These are phyloP conservation scores for Dentipellis sp. DNA, from an alignment of 768 basidiomycete genomes.

Conservation along the genomic window DNA sequence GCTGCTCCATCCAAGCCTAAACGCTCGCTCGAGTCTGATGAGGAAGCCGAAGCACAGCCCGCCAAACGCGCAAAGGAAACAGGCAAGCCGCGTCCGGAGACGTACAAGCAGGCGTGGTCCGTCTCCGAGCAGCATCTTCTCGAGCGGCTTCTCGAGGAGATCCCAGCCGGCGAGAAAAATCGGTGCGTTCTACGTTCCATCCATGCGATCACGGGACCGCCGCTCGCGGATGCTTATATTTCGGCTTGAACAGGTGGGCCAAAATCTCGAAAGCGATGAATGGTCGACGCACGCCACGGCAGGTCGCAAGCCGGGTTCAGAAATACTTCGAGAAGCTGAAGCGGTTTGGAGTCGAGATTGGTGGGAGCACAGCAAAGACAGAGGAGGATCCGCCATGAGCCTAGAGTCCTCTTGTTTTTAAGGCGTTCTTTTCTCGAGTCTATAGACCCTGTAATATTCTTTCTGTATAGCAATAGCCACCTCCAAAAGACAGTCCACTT, in stretches of 20 bases:
- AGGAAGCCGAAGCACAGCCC: slow-evolving; percentile 1
- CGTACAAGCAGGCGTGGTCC: slow-evolving; percentile 80
- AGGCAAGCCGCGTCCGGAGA: slow-evolving; percentile 46
- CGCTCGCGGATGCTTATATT: neutral
- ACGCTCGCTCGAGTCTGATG: neutral
- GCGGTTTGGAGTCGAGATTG: slow-evolving; percentile 51
- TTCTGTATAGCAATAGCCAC: no score
- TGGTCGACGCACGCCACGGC: slow-evolving; percentile 65
- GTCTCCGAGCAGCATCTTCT: slow-evolving; percentile 68
- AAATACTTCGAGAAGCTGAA: slow-evolving; percentile 84
- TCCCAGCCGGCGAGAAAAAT: slow-evolving; percentile 70
- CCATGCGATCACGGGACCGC: neutral
- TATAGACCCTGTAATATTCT: neutral
- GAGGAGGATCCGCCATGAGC: neutral
- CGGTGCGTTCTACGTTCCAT: slow-evolving; percentile 33
- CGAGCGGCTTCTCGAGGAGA: slow-evolving; percentile 64
- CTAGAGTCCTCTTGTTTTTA: neutral
- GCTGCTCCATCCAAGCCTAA: neutral
- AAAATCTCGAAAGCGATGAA: slow-evolving; percentile 80
- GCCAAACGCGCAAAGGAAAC: slow-evolving; percentile 3
- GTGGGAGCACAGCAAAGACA: neutral
- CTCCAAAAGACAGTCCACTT: no score
- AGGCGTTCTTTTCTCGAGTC: neutral
- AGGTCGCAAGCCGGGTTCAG: slow-evolving; percentile 84
- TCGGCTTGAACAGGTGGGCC: slow-evolving; percentile 44